Base-by-base conservation (phyloP, 2,329 filamentous ascomycete genomes). In the Fusarium coffeatum region DNA sequence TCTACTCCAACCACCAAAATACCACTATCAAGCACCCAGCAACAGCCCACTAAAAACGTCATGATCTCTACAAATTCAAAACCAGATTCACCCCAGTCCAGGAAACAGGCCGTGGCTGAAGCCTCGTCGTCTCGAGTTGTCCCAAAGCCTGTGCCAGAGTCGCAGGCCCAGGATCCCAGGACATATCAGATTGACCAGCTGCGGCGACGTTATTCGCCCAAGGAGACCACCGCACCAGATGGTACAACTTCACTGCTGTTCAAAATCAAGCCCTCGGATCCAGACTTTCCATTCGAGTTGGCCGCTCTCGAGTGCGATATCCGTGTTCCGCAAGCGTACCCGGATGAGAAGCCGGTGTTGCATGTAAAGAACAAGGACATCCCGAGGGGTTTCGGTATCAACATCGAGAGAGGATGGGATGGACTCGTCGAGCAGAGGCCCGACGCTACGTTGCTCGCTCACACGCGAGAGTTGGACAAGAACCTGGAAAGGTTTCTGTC, bases 261-360 rank as follows among this genome's bases (percentile, higher is more conserved):
- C 78, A 87, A 84, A 54, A 80, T 96, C 66, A 81, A 80, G 15
- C 93, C 93, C 8, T 93, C 92, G 8, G 93, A 96, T 76, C 93
- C 93, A 0, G 93, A 96, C 75, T 95, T 96, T 74, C 91, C 93
- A 1, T 95, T 93, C 78, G 91, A 94, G 66, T 83, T 95, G 75
- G 85, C 89, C 27, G 83, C 86, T 41, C 82, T 96, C 32, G 85
- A 92, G 42, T 94, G 92, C 76, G 83, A 88, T 45, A 80, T 96
- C 40, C 85, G 83, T 53, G 84, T 96, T 22, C 92, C 93, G 3
- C 77, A 76, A 12, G 79, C 79, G 20, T 95, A 92, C 78, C 92
- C 92, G 20, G 79, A 81, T 41, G 78, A 80, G 43, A 81, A 81
- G 28, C 89, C 92, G 40, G 82, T 80, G 18, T 81, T 96, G 55